phyloP scores from a whole-genome alignment of 2,329 filamentous ascomycete genomes.

The Fusarium luffae region DNA sequence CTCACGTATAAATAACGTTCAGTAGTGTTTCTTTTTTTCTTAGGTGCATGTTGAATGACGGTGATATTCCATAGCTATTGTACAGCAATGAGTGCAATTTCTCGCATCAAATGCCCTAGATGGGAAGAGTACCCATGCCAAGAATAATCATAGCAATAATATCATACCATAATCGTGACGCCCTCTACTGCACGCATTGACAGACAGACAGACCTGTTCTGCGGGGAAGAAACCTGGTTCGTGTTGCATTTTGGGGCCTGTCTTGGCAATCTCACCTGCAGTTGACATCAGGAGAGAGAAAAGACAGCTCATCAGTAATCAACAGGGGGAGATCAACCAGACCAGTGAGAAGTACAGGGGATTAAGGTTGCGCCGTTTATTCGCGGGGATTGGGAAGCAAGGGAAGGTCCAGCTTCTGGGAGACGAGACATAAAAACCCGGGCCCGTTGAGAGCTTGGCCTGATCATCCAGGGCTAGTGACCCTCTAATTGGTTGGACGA shows the following conservation, averaged over 20 bases:
- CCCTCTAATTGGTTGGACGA: slow-evolving; percentile 3
- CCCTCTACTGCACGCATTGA: background rate
- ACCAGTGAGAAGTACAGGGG: background rate
- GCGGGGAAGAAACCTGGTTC: slow-evolving; percentile 12
- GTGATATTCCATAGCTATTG: background rate
- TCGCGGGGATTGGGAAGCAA: slow-evolving; percentile 4
- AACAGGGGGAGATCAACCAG: background rate
- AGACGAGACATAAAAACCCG: background rate
- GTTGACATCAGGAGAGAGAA: slow-evolving; percentile 20
- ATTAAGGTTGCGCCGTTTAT: slow-evolving; percentile 11
- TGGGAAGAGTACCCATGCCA: slow-evolving; percentile 1
- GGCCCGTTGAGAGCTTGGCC: background rate
- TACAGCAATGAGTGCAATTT: too few relatives aligned
- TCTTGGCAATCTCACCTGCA: slow-evolving; percentile 22
- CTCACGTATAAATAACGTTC: slow-evolving; percentile 16
- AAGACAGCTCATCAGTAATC: background rate
- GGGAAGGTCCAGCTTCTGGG: background rate
- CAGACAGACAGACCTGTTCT: background rate
- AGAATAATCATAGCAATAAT: background rate
- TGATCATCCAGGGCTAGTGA: slow-evolving; percentile 7
- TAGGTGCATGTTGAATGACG: slow-evolving; percentile 14
- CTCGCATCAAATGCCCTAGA: background rate
- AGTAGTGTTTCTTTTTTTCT: background rate
- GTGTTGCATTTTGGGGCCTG: background rate
- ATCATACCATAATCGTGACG: slow-evolving; percentile 31